phyloP scores from a whole-genome alignment of 2,329 filamentous ascomycete species.

The Parascedosporium putredinis region DNA sequence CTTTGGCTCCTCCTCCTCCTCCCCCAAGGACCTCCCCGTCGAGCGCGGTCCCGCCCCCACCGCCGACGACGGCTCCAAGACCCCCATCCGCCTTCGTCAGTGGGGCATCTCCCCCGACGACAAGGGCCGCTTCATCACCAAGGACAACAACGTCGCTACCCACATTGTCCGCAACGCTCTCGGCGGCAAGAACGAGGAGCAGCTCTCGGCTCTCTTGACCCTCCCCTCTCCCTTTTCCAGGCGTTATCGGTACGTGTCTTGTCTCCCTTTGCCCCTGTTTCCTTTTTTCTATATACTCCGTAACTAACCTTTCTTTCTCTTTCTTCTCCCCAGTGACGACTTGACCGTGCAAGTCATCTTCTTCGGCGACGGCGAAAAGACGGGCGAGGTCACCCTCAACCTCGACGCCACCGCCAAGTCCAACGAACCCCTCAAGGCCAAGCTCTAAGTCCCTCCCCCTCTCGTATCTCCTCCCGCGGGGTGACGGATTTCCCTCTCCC shows the following conservation, averaged over 20 bases:
- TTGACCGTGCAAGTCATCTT: slow-evolving; percentile 97
- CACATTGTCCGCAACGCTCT: slow-evolving; percentile 92
- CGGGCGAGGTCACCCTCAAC: slow-evolving; percentile 73
- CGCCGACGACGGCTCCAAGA: slow-evolving; percentile 67
- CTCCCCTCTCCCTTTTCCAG: slow-evolving; percentile 84
- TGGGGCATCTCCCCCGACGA: slow-evolving; percentile 72
- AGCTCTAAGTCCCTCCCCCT: slow-evolving; percentile 20
- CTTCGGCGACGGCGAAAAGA: slow-evolving; percentile 74
- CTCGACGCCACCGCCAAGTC: slow-evolving; percentile 62
- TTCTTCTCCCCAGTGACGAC: slow-evolving; percentile 58
- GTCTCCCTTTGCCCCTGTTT: neutral
- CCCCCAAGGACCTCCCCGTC: slow-evolving; percentile 55
- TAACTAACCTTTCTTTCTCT: neutral
- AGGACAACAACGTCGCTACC: slow-evolving; percentile 93
- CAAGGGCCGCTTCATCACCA: slow-evolving; percentile 77
- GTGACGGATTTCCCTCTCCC: neutral
- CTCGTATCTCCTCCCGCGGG: neutral
- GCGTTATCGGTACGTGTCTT: slow-evolving; percentile 64
- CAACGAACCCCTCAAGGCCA: slow-evolving; percentile 23
- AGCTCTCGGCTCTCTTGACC: slow-evolving; percentile 84
- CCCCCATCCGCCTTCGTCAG: slow-evolving; percentile 79
- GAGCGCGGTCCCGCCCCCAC: slow-evolving; percentile 52
- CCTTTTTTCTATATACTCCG: neutral
- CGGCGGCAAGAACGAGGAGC: slow-evolving; percentile 85
- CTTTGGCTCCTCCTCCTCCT: slow-evolving; percentile 28